Evolutionary conservation across 257 asterid species (phyloP).

Genomic region (Solanum gracilifrons): DNA sequence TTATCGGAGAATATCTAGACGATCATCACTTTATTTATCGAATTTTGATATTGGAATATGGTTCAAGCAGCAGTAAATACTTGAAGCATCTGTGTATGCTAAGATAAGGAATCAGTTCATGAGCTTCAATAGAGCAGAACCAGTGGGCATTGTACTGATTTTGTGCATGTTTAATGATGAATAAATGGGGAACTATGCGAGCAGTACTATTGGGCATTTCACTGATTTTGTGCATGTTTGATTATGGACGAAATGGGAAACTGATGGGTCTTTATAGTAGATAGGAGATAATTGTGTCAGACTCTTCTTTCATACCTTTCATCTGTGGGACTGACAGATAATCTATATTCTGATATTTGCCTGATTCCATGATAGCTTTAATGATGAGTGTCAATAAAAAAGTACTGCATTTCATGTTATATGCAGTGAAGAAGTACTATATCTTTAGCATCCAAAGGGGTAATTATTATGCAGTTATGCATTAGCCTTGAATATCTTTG

Average conservation of each 20-base stretch:
- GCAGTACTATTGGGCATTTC: neutral
- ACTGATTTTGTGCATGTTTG: neutral
- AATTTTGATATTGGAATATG: neutral
- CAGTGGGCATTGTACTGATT: neutral
- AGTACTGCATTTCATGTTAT: neutral
- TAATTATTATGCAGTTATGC: neutral
- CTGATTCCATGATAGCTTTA: neutral
- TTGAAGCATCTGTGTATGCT: neutral
- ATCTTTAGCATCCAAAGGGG: neutral
- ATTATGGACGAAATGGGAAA: neutral
- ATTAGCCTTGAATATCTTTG: neutral
- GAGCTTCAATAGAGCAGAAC: neutral
- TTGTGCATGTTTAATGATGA: neutral
- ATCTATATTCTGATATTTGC: neutral
- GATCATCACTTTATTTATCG: neutral
- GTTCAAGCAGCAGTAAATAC: neutral
- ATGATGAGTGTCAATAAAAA: neutral
- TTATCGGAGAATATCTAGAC: neutral
- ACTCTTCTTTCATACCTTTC: neutral
- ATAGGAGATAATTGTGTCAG: neutral
- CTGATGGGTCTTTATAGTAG: neutral
- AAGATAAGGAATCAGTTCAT: neutral
- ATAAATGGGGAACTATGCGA: neutral
- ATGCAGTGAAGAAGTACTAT: neutral
- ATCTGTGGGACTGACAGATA: neutral